phyloP scores from a whole-genome alignment of 2,329 filamentous ascomycete species.

The Coniochaeta hoffmannii region DNA sequence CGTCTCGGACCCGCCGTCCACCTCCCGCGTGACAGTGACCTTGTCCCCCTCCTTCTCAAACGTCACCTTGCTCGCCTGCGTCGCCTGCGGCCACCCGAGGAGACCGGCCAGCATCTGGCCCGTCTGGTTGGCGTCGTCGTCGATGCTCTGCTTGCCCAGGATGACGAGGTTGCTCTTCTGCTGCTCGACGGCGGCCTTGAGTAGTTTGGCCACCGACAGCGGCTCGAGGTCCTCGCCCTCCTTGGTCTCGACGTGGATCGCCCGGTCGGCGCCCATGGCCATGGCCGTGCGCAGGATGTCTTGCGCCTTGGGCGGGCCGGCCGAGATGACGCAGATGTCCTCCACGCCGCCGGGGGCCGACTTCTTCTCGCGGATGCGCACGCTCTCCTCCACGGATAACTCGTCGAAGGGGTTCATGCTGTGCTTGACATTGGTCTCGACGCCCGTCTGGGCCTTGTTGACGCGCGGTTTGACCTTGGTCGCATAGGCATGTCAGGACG shows the following conservation, averaged over 20 bases:
- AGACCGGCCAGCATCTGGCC: constrained; percentile 96
- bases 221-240: constrained; percentile 78
- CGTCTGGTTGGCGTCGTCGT: constrained; percentile 92
- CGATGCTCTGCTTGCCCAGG: constrained; percentile 95
- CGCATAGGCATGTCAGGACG: not conserved
- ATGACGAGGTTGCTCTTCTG: constrained; percentile 90
- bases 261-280: constrained; percentile 96
- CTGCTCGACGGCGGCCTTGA: constrained; percentile 69
- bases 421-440: constrained; percentile 96
- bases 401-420: constrained; percentile 99
- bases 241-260: constrained; percentile 75
- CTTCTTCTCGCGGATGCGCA: constrained; percentile 87
- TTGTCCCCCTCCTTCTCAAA: constrained; percentile 58
- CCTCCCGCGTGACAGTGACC: constrained; percentile 79
- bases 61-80: constrained; percentile 79
- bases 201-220: constrained; percentile 83
- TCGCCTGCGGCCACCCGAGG: constrained; percentile 89
- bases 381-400: constrained; percentile 92
- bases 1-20: constrained; percentile 93
- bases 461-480: constrained; percentile 60
- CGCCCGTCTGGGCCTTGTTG: constrained; percentile 70
- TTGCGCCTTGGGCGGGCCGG: constrained; percentile 77
- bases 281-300: constrained; percentile 93
- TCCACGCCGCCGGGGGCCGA: constrained; percentile 65
- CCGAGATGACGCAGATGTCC: constrained; percentile 85